Evolutionary conservation across 106 monocot genomes (phyloP).

Genomic region (Alisma plantagoaquatica): DNA sequence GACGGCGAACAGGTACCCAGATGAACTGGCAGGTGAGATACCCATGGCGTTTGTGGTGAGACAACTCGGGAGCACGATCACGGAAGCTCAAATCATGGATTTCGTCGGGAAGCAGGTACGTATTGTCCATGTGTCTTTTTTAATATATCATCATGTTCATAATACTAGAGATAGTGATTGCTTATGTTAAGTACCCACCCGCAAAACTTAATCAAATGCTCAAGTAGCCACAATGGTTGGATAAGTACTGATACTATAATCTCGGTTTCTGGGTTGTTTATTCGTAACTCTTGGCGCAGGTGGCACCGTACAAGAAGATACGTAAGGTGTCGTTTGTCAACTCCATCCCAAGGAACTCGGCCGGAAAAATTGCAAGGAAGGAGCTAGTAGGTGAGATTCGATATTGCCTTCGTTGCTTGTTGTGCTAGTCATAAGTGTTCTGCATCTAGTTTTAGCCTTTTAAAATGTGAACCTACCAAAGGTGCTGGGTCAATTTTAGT

Average conservation of each 20-base stretch:
- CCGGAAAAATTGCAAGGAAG: slow-evolving; percentile 43
- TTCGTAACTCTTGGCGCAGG: slow-evolving; percentile 30
- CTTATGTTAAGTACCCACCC: no score
- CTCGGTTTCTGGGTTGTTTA: no score
- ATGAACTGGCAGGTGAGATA: slow-evolving; percentile 67
- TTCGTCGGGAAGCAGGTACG: slow-evolving; percentile 49
- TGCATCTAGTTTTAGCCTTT: no score
- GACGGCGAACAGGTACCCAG: slow-evolving; percentile 56
- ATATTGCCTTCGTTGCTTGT: slow-evolving; percentile 11
- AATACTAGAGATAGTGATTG: no score
- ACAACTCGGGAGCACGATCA: slow-evolving; percentile 33
- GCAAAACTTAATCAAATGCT: no score
- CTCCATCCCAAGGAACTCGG: slow-evolving; percentile 39
- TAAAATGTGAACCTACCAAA: no score
- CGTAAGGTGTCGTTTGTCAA: slow-evolving; percentile 29
- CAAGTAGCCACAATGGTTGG: no score
- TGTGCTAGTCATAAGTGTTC: slow-evolving; percentile 13
- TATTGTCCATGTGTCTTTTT: neutral
- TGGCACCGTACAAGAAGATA: slow-evolving; percentile 54
- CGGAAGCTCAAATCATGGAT: slow-evolving; percentile 39
- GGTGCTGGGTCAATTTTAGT: no score
- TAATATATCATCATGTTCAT: neutral
- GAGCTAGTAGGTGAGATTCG: slow-evolving; percentile 23
- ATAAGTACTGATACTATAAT: no score
- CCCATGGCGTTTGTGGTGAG: slow-evolving; percentile 61